A percentile compares a stretch with the other conserved stretches of the same genome.
These are phyloP conservation scores for Megacollybia marginata DNA, from an alignment of 768 basidiomycete species.

Conservation along the genomic window DNA sequence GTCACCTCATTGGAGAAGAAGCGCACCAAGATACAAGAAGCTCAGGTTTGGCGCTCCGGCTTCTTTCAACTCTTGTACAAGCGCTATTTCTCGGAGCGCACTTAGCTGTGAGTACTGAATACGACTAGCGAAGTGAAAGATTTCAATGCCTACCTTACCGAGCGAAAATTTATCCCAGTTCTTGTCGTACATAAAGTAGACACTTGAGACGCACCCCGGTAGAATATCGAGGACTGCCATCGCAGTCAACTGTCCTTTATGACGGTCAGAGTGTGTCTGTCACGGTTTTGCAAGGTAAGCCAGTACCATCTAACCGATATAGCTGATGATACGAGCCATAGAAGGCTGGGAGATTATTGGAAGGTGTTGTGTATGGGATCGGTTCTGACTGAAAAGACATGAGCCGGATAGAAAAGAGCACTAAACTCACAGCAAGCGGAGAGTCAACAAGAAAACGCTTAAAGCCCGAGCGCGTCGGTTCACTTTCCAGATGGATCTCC, in stretches of 20 bases:
- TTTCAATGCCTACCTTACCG: slow-evolving; percentile 53
- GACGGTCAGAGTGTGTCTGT: no score
- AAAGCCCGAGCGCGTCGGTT: slow-evolving; percentile 48
- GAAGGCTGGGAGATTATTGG: slow-evolving; percentile 54
- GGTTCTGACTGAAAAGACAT: slow-evolving; percentile 35
- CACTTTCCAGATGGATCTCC: slow-evolving; percentile 66
- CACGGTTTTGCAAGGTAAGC: no score
- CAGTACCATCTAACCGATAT: slow-evolving; percentile 62
- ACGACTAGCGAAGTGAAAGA: neutral
- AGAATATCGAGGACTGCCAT: slow-evolving; percentile 88
- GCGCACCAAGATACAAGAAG: slow-evolving; percentile 82
- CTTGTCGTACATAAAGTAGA: slow-evolving; percentile 87
- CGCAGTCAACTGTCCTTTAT: slow-evolving; percentile 56
- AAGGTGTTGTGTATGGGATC: slow-evolving; percentile 51
- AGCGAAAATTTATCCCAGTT: slow-evolving; percentile 52
- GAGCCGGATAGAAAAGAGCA: neutral
- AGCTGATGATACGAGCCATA: slow-evolving; percentile 95
- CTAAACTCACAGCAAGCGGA: slow-evolving; percentile 55
- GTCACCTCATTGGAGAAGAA: neutral
- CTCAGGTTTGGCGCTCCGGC: slow-evolving; percentile 59
- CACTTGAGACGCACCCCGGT: slow-evolving; percentile 75
- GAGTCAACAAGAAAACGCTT: slow-evolving; percentile 71
- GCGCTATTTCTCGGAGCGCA: slow-evolving; percentile 71
- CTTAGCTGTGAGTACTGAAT: slow-evolving; percentile 51
- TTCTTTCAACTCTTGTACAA: slow-evolving; percentile 68